phyloP scores from a whole-genome alignment of 31 red algal genomes.

The Odonthalia washingtoniensis region DNA sequence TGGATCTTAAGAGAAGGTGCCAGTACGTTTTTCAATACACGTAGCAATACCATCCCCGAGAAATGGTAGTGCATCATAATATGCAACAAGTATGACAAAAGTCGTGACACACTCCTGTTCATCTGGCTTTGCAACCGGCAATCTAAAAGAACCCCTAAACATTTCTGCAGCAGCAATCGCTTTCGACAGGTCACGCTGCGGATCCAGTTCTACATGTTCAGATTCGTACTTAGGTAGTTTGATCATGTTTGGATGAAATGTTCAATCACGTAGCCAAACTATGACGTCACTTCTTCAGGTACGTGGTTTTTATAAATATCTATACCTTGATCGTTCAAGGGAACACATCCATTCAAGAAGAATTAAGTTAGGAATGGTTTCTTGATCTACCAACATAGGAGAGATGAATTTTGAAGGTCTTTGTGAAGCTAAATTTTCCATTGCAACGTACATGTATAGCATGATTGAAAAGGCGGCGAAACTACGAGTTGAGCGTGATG shows the following conservation, averaged over 20 bases:
- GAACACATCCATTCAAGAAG: slow-evolving; percentile 78
- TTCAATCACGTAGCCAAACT: slow-evolving; percentile 58
- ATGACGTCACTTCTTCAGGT: slow-evolving; percentile 72
- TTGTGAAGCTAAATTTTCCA: neutral
- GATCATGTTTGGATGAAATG: slow-evolving; percentile 61
- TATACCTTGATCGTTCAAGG: slow-evolving; percentile 84
- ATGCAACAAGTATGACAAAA: slow-evolving; percentile 60
- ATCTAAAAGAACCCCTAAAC: slow-evolving; percentile 59
- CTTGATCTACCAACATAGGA: slow-evolving; percentile 49
- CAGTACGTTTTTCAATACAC: slow-evolving; percentile 68
- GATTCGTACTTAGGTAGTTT: slow-evolving; percentile 35
- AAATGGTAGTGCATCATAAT: slow-evolving; percentile 64
- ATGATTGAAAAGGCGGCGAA: neutral
- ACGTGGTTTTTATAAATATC: slow-evolving; percentile 74
- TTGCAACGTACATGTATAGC: slow-evolving; percentile 21
- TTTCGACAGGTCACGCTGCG: slow-evolving; percentile 42
- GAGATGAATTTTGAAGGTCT: slow-evolving; percentile 40
- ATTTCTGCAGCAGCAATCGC: slow-evolving; percentile 73
- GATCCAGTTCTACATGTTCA: slow-evolving; percentile 62
- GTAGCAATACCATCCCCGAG: slow-evolving; percentile 48
- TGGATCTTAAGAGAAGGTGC: slow-evolving; percentile 68
- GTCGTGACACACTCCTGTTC: slow-evolving; percentile 74
- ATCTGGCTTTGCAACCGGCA: slow-evolving; percentile 74
- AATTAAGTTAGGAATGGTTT: slow-evolving; percentile 64
- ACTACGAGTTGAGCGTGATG: neutral